Conservation (phyloP, 2,329 filamentous ascomycete species). For the Paecilomyces formosus region DNA sequence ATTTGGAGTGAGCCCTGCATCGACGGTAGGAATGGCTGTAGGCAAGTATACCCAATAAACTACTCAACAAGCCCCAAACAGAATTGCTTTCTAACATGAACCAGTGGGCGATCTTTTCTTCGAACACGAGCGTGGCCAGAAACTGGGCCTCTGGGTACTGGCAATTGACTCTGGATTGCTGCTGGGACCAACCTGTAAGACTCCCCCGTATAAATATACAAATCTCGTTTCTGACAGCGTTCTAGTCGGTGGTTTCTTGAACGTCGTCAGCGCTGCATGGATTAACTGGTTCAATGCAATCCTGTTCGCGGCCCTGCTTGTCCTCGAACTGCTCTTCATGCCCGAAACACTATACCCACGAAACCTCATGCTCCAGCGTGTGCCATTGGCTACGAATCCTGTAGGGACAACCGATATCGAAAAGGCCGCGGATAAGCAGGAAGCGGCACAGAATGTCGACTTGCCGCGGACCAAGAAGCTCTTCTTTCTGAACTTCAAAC, state of each 20-base stretch:
- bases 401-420: constrained; percentile 15
- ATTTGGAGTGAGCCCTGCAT: constrained; percentile 46
- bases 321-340: constrained; percentile 44
- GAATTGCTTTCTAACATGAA: neutral
- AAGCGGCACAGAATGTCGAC: constrained; percentile 7
- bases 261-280: constrained; percentile 43
- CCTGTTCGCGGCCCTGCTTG: constrained; percentile 42
- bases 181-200: constrained; percentile 40
- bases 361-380: constrained; percentile 38
- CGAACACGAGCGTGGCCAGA: constrained; percentile 49
- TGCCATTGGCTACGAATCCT: constrained; percentile 14
- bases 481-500: constrained; percentile 38
- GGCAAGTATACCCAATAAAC: constrained; percentile 14
- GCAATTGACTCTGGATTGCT: constrained; percentile 48
- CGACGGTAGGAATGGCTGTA: constrained; percentile 49
- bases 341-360: constrained; percentile 53
- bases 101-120: constrained; percentile 49
- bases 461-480: constrained; percentile 36
- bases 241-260: constrained; percentile 46
- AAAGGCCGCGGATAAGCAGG: constrained; percentile 14
- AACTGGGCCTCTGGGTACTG: constrained; percentile 51
- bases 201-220: no score
- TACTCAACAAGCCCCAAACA: neutral
- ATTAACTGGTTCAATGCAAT: constrained; percentile 51
- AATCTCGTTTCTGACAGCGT: constrained; percentile 19